Evolutionary conservation across 305 asterid genomes (phyloP), one percentile per base, ranked within the genome.

Genomic region (Solanum hybrid): DNA sequence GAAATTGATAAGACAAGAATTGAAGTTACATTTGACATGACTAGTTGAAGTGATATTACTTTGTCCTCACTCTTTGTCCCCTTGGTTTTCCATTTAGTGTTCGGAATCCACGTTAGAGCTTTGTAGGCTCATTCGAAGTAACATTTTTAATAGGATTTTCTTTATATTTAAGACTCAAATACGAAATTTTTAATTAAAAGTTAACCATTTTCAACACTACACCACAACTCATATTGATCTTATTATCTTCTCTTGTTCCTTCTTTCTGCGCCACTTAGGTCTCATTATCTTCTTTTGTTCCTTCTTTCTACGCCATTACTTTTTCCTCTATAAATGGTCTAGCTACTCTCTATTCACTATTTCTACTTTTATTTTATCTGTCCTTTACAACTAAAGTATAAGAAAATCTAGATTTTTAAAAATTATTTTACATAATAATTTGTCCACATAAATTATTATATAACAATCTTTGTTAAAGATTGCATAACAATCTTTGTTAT

Each of bases 1-100:
- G 42, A 29, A 84, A 51, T 31, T 84, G 87, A 84, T 16, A 51
- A 85, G 88, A 85, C 76, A 33, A 85, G n/a, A 31, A 11, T 28
- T 28, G 88, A 51, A 84, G 42, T 51, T 51, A 84, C 42, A 57
- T 85, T 57, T 57, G 88, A 85, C 88, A 85, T 57, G 88, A 85
- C 88, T 31, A 85, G 46, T 20, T 85, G 88, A 85, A 20, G 88
- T 85, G 76, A 85, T 57, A 10, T 57, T 57, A 18, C 28, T 82
- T 3, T 83, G 74, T 82, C 71, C 7, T 8, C 14, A 83, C 29
- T 83, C 11, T 9, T 46, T 16, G 40, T 39, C 9, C 35, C 35
- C 67, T 13, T 0, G 36, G 36, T 35, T 35, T 35, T 35, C 37
- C 37, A 35, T 6, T 35, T 35, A 34, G 8, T 46, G 22, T 18